Conservation (phyloP, 2,329 filamentous ascomycete genomes). For the Xylaria sp. region DNA sequence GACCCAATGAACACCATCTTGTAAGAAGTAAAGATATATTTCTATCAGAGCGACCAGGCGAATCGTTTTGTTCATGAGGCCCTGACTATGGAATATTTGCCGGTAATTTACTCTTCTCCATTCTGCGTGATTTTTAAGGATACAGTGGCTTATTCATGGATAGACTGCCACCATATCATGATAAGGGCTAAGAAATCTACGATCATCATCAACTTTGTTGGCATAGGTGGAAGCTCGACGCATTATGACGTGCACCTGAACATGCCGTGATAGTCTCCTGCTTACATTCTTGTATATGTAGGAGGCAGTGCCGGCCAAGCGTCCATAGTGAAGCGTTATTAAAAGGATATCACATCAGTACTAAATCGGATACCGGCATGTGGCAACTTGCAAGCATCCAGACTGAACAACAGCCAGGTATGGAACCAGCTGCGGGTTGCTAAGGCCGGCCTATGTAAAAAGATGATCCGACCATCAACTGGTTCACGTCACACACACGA, state of each 20-base stretch:
- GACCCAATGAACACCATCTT: neutral
- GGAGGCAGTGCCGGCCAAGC: neutral
- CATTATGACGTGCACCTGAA: neutral
- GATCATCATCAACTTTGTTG: neutral
- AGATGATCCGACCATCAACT: neutral
- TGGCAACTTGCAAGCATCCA: neutral
- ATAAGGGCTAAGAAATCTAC: neutral
- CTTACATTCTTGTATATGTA: neutral
- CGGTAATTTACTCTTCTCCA: neutral
- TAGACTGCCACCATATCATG: neutral
- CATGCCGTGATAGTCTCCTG: neutral
- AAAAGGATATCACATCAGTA: neutral
- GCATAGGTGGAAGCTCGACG: neutral
- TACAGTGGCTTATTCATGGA: neutral
- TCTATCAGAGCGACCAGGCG: neutral
- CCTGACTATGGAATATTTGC: neutral
- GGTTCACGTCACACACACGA: neutral
- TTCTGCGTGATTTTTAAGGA: neutral
- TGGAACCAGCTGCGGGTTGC: neutral
- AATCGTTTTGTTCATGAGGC: neutral
- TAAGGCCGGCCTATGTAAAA: slow-evolving; percentile 2
- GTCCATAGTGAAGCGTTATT: neutral
- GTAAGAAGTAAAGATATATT: neutral
- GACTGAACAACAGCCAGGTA: neutral
- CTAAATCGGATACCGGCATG: slow-evolving; percentile 4